phyloP scores from a whole-genome alignment of 176 grass and related monocot genomes.

The Thinopyrum elongatum region DNA sequence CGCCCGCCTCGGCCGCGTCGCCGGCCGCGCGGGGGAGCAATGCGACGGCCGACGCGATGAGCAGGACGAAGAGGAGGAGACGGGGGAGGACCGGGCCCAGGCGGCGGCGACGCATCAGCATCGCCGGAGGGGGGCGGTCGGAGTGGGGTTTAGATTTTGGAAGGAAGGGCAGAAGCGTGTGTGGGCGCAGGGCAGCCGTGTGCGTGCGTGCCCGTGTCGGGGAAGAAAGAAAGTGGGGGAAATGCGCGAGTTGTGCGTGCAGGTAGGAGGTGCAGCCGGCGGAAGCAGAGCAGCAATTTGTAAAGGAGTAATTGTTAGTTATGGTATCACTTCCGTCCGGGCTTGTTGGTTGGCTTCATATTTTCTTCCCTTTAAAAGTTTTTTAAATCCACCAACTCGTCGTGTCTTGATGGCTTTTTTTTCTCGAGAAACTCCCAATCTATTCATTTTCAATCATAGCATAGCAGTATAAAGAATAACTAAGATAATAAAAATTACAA shows the following conservation, averaged over 20 bases:
- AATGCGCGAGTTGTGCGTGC: neutral
- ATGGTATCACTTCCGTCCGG: neutral
- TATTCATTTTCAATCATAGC: too few relatives aligned
- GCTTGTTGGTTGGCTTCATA: neutral
- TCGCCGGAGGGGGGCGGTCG: constrained; percentile 38
- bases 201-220: constrained; percentile 30
- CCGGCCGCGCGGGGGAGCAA: neutral
- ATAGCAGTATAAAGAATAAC: too few relatives aligned
- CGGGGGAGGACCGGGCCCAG: neutral
- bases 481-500: too few relatives aligned
- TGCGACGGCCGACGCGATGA: constrained; percentile 32
- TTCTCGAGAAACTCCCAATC: too few relatives aligned
- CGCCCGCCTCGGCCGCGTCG: constrained; percentile 7
- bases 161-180: neutral
- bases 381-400: neutral
- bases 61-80: constrained; percentile 9
- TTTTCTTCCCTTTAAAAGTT: neutral
- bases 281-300: neutral
- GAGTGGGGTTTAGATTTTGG: constrained; percentile 40
- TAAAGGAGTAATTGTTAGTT: neutral
- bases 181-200: neutral
- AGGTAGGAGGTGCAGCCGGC: neutral
- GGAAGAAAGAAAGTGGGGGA: neutral
- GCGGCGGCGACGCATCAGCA: constrained; percentile 48
- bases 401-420: too few relatives aligned